Conservation (phyloP, 441 rosid genomes). For the Adansonia gregorii region DNA sequence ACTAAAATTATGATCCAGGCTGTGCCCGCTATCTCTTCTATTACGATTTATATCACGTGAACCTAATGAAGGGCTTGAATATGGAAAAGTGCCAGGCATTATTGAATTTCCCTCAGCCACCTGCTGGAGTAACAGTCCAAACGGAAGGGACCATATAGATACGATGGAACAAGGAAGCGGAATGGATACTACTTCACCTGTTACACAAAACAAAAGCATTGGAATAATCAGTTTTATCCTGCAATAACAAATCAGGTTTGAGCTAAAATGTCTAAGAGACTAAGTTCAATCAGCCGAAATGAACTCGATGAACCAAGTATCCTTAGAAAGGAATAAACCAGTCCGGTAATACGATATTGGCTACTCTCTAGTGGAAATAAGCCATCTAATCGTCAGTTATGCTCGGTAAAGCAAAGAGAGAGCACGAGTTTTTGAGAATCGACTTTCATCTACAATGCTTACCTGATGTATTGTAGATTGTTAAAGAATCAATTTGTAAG, state of each 20-base stretch:
- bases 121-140: slow-evolving; percentile 88
- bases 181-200: slow-evolving; percentile 84
- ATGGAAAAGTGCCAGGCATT: slow-evolving; percentile 44
- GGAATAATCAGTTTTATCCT: slow-evolving; percentile 27
- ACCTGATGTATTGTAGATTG: slow-evolving; percentile 83
- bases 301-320: slow-evolving; percentile 17
- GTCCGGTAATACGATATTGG: background rate
- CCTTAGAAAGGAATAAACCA: background rate
- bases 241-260: slow-evolving; percentile 11
- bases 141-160: slow-evolving; percentile 95
- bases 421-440: slow-evolving; percentile 3
- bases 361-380: slow-evolving; percentile 7
- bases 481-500: slow-evolving; percentile 67
- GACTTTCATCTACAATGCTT: slow-evolving; percentile 25
- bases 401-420: background rate
- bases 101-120: slow-evolving; percentile 57
- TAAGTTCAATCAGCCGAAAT: slow-evolving; percentile 19
- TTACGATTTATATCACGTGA: slow-evolving; percentile 55
- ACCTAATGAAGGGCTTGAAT: slow-evolving; percentile 61
- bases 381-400: background rate
- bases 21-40: slow-evolving; percentile 66
- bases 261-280: background rate
- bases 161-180: slow-evolving; percentile 67
- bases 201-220: slow-evolving; percentile 23
- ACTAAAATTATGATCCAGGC: slow-evolving; percentile 49